Percentiles rank a stretch among this genome's conserved stretches.
Conservation (phyloP, 805 yeast genomes). For the Metschnikowia amazonensis region DNA sequence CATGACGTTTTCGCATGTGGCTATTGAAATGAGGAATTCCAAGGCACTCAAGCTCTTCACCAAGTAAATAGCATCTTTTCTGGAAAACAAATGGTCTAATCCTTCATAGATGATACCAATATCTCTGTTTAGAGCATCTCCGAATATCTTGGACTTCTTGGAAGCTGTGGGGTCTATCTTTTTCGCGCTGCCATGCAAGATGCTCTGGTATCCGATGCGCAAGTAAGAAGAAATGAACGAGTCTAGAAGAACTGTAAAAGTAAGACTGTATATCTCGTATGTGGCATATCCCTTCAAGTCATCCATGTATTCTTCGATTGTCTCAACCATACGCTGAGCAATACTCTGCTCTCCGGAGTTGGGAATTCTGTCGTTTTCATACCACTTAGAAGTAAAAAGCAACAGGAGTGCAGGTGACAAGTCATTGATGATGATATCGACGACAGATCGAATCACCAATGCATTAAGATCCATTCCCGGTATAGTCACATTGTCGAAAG, state of each 20-base stretch:
- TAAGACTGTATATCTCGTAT: conserved; percentile 38
- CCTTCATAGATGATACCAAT: conserved; percentile 35
- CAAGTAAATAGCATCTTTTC: conserved; percentile 37
- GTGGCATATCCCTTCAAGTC: conserved; percentile 53
- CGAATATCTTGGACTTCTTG: conserved; percentile 36
- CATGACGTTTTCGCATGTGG: conserved; percentile 35
- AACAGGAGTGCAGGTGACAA: conserved; percentile 56
- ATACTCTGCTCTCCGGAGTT: conserved; percentile 36
- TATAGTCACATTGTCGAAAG: conserved; percentile 46
- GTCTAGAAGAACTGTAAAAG: conserved; percentile 37
- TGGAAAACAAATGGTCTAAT: conserved; percentile 35
- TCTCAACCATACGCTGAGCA: conserved; percentile 62
- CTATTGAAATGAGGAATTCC: conserved; percentile 39
- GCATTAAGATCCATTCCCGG: conserved; percentile 78
- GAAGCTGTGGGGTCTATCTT: conserved; percentile 37
- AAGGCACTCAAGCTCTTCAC: conserved; percentile 39
- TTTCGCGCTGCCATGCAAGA: conserved; percentile 39
- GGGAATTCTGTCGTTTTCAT: conserved; percentile 33
- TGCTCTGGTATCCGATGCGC: conserved; percentile 38
- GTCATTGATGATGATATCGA: conserved; percentile 70
- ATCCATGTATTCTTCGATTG: conserved; percentile 67
- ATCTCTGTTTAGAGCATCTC: conserved; percentile 38
- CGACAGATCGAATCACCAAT: conserved; percentile 63
- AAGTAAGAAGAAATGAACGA: conserved; percentile 36
- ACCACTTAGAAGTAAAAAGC: conserved; percentile 70